phyloP scores from a whole-genome alignment of 1,139 yeast genomes.

The Sugiyamaella xylanicola region DNA sequence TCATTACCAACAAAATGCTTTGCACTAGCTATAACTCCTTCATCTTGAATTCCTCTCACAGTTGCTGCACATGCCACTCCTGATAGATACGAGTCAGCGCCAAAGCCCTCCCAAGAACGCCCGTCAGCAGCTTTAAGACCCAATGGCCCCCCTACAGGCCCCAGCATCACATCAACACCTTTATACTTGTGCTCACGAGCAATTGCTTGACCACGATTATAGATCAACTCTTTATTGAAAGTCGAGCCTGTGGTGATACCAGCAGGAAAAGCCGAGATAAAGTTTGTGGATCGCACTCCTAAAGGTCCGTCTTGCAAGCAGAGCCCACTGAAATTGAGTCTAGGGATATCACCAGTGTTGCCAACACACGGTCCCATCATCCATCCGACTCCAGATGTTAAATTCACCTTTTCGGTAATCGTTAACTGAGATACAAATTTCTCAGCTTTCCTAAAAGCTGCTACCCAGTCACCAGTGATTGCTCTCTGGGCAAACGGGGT shows the following conservation, averaged over 20 bases:
- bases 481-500: slow-evolving; percentile 31
- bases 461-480: slow-evolving; percentile 51
- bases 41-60: slow-evolving; percentile 59
- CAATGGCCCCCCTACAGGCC: slow-evolving; percentile 64
- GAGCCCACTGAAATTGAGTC: slow-evolving; percentile 58
- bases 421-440: slow-evolving; percentile 57
- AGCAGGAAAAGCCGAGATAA: slow-evolving; percentile 59
- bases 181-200: slow-evolving; percentile 58
- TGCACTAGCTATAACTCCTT: slow-evolving; percentile 58
- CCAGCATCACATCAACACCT: slow-evolving; percentile 61
- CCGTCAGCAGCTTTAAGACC: slow-evolving; percentile 67
- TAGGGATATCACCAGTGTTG: slow-evolving; percentile 61
- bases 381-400: slow-evolving; percentile 71
- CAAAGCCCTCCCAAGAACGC: slow-evolving; percentile 67
- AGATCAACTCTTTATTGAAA: slow-evolving; percentile 56
- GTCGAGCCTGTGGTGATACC: slow-evolving; percentile 63
- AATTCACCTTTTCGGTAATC: slow-evolving; percentile 59
- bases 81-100: slow-evolving; percentile 63
- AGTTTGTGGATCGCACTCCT: slow-evolving; percentile 62
- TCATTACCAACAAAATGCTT: slow-evolving; percentile 63
- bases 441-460: slow-evolving; percentile 58
- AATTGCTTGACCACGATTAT: slow-evolving; percentile 57
- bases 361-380: slow-evolving; percentile 66
- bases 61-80: slow-evolving; percentile 59
- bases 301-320: slow-evolving; percentile 69